Conservation (phyloP, 768 basidiomycete genomes). For the Lactarius sanguifluus region DNA sequence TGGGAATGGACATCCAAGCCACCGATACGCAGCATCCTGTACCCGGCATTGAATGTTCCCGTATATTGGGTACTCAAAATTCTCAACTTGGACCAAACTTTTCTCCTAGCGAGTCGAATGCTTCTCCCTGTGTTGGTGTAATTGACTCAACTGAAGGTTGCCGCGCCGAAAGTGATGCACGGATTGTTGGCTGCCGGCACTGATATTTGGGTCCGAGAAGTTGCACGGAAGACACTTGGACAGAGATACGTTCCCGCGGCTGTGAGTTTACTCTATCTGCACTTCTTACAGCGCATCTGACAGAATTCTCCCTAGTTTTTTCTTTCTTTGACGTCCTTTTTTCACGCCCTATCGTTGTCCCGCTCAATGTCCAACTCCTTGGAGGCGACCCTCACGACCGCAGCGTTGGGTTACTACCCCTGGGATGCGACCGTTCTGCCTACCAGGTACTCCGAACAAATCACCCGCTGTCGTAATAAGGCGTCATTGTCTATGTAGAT, state of each 20-base stretch:
- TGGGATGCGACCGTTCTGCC: conserved; percentile 45
- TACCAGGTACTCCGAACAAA: conserved; percentile 28
- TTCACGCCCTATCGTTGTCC: conserved; percentile 80
- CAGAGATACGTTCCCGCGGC: conserved; percentile 54
- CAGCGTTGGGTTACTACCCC: conserved; percentile 77
- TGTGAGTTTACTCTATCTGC: conserved; percentile 48
- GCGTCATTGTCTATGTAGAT: conserved; percentile 34
- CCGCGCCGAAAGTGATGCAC: conserved; percentile 72
- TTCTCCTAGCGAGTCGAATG: conserved; percentile 59
- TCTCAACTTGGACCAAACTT: conserved; percentile 51
- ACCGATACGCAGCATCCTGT: conserved; percentile 79
- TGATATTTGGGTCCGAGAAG: conserved; percentile 68
- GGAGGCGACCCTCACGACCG: conserved; percentile 80
- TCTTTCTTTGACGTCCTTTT: conserved; percentile 82
- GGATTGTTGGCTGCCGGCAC: conserved; percentile 76
- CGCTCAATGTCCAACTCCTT: conserved; percentile 91
- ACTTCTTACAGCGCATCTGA: neutral
- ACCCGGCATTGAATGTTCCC: conserved; percentile 79
- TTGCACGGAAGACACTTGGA: conserved; percentile 61
- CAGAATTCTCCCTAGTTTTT: conserved; percentile 51
- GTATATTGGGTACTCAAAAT: conserved; percentile 69
- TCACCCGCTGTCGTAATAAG: neutral
- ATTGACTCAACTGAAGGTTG: conserved; percentile 48
- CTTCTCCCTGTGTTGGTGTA: neutral
- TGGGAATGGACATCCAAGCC: conserved; percentile 87